Evolutionary conservation across 768 basidiomycete genomes (phyloP).

Genomic region (Suillus bovinus): DNA sequence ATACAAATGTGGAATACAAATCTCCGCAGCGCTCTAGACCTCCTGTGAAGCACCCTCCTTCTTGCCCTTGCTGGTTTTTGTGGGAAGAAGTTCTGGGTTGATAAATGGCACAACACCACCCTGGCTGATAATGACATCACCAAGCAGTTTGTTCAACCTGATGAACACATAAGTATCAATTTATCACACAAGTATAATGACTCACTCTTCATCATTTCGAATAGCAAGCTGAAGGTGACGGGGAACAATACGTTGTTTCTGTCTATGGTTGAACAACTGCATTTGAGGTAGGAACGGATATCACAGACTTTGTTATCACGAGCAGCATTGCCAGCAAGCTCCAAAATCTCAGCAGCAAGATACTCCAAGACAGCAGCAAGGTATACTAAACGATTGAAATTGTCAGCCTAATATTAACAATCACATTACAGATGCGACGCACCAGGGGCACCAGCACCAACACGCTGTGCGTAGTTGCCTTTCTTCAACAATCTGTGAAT

Average conservation of each 20-base stretch:
- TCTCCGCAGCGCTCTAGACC: slow-evolving; percentile 35
- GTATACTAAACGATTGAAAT: slow-evolving; percentile 50
- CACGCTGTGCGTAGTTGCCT: slow-evolving; percentile 71
- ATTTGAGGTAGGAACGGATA: neutral
- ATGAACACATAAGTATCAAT: slow-evolving; percentile 5
- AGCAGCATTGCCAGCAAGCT: slow-evolving; percentile 79
- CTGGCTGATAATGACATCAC: slow-evolving; percentile 68
- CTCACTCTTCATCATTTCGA: slow-evolving; percentile 73
- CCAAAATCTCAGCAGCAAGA: slow-evolving; percentile 83
- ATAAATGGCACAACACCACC: slow-evolving; percentile 78
- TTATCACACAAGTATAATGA: slow-evolving; percentile 11
- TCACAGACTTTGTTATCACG: slow-evolving; percentile 62
- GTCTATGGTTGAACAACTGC: neutral
- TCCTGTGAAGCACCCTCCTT: slow-evolving; percentile 53
- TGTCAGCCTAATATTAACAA: slow-evolving; percentile 4
- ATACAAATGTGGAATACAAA: slow-evolving; percentile 19
- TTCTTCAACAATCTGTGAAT: slow-evolving; percentile 77
- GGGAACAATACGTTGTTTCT: slow-evolving; percentile 79
- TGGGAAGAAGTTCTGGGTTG: slow-evolving; percentile 47
- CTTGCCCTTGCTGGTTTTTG: slow-evolving; percentile 47
- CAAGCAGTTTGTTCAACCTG: slow-evolving; percentile 58
- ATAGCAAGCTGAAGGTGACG: slow-evolving; percentile 76
- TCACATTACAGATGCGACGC: slow-evolving; percentile 16
- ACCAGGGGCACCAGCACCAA: slow-evolving; percentile 72
- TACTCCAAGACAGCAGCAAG: slow-evolving; percentile 87